Percentiles rank a stretch among this genome's conserved stretches.
These are phyloP conservation scores for Colletotrichum sp. DNA, from an alignment of 2,329 filamentous ascomycete genomes.

Conservation along the genomic window DNA sequence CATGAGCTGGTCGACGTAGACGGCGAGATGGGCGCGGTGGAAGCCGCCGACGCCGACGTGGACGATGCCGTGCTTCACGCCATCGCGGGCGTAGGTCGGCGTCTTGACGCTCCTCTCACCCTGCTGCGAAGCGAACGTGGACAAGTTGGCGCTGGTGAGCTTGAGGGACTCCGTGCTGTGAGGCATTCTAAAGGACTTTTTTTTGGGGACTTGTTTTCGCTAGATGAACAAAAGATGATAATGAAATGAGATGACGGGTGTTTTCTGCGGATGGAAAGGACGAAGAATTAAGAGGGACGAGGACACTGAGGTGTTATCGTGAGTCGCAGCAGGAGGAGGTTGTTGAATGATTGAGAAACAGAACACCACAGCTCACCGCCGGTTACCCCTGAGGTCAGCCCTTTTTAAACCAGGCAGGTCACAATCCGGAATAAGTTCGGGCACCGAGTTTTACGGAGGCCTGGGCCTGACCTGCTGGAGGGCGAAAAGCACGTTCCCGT, in stretches of 20 bases:
- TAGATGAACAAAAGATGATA: neutral
- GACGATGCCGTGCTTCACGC: constrained; percentile 58
- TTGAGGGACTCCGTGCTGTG: constrained; percentile 20
- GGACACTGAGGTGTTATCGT: neutral
- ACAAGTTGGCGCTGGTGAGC: constrained; percentile 15
- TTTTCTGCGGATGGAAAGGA: neutral
- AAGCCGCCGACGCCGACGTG: constrained; percentile 61
- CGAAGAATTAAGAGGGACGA: neutral
- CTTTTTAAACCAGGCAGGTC: neutral
- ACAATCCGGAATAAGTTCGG: constrained; percentile 5
- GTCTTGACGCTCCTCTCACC: constrained; percentile 25
- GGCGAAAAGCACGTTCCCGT: constrained; percentile 1
- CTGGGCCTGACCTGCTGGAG: neutral
- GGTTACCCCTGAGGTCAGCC: constrained; percentile 1
- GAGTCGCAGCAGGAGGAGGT: neutral
- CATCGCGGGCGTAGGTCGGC: constrained; percentile 48
- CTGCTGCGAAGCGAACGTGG: constrained; percentile 10
- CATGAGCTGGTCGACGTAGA: constrained; percentile 55
- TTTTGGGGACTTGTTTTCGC: neutral
- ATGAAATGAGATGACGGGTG: neutral
- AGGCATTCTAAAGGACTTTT: constrained; percentile 15
- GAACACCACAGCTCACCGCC: neutral
- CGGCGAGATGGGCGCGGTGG: constrained; percentile 58
- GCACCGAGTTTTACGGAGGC: neutral
- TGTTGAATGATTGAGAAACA: neutral